These are phyloP conservation scores for Pinus taeda DNA, from an alignment of 75 land plant species.

Conservation along the genomic window DNA sequence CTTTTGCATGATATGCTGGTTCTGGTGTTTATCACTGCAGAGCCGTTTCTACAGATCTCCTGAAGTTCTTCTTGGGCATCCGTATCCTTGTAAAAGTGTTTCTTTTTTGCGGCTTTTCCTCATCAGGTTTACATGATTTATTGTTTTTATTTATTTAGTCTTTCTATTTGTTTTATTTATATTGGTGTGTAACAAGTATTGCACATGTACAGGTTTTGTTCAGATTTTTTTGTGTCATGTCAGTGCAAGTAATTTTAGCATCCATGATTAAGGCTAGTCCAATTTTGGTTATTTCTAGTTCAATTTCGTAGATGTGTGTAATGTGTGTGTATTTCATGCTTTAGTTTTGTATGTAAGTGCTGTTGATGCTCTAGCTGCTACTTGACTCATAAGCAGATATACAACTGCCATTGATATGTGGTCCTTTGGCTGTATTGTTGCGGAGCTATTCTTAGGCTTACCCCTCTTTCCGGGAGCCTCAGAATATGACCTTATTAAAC, in stretches of 20 bases:
- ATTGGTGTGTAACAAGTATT: background rate
- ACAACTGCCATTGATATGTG: slow-evolving; percentile 98
- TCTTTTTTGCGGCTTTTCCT: background rate
- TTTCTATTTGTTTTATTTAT: background rate
- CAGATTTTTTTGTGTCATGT: background rate
- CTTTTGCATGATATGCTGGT: background rate
- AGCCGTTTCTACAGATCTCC: slow-evolving; percentile 98
- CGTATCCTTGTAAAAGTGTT: slow-evolving; percentile 61
- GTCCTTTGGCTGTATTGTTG: slow-evolving; percentile 97
- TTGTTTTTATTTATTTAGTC: background rate
- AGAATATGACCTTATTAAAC: slow-evolving; percentile 83
- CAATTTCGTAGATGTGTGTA: background rate
- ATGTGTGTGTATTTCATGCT: too few relatives aligned
- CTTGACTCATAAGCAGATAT: slow-evolving; percentile 60
- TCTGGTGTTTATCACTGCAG: slow-evolving; percentile 44
- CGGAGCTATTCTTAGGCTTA: slow-evolving; percentile 89
- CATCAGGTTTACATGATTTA: background rate
- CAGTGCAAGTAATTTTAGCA: background rate
- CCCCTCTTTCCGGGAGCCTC: slow-evolving; percentile 93
- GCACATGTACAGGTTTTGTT: background rate
- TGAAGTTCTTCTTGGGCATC: slow-evolving; percentile 97
- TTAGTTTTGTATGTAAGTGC: background rate
- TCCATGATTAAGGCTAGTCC: background rate
- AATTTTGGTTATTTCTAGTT: background rate
- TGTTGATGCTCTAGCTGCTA: background rate